These are phyloP conservation scores for Sphagnum fallax DNA, from an alignment of 228 moss, liverwort and hornwort species.

Conservation along the genomic window DNA sequence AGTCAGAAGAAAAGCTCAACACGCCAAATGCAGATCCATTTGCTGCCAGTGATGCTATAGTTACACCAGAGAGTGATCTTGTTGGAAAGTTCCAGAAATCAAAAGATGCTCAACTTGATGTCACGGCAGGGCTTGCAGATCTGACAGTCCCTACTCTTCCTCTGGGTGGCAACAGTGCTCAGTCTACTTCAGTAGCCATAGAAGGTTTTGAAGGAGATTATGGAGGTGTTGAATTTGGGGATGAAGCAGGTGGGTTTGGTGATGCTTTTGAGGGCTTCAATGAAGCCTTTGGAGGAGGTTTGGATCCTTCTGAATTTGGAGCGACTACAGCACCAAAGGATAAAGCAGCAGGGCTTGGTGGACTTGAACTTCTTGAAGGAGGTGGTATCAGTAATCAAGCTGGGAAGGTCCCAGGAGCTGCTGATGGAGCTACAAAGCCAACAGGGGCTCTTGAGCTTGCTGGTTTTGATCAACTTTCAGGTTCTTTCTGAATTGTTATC, in stretches of 20 bases:
- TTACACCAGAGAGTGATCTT: slow-evolving; percentile 86
- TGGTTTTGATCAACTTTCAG: slow-evolving; percentile 43
- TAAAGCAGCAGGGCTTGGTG: slow-evolving; percentile 70
- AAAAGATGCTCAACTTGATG: slow-evolving; percentile 78
- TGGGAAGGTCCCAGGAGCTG: slow-evolving; percentile 19
- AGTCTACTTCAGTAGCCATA: slow-evolving; percentile 59
- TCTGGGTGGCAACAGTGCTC: slow-evolving; percentile 51
- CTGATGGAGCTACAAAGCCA: slow-evolving; percentile 19
- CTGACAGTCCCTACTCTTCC: slow-evolving; percentile 71
- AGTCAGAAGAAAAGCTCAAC: slow-evolving; percentile 60
- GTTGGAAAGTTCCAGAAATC: slow-evolving; percentile 85
- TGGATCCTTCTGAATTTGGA: slow-evolving; percentile 94
- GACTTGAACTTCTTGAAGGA: slow-evolving; percentile 83
- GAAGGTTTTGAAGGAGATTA: slow-evolving; percentile 99
- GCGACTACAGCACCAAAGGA: slow-evolving; percentile 58
- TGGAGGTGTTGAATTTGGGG: slow-evolving; percentile 89
- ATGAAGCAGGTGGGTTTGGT: slow-evolving; percentile 95
- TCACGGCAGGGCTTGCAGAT: slow-evolving; percentile 85
- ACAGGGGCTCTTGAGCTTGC: slow-evolving; percentile 47
- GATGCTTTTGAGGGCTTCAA: slow-evolving; percentile 94
- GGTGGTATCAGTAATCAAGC: slow-evolving; percentile 35
- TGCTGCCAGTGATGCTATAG: slow-evolving; percentile 93
- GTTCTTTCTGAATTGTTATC: not conserved
- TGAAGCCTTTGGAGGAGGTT: slow-evolving; percentile 96
- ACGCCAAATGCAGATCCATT: slow-evolving; percentile 85